These are phyloP conservation scores for Kurtzmaniella natalensis DNA, from an alignment of 1,139 yeast species.

Conservation along the genomic window DNA sequence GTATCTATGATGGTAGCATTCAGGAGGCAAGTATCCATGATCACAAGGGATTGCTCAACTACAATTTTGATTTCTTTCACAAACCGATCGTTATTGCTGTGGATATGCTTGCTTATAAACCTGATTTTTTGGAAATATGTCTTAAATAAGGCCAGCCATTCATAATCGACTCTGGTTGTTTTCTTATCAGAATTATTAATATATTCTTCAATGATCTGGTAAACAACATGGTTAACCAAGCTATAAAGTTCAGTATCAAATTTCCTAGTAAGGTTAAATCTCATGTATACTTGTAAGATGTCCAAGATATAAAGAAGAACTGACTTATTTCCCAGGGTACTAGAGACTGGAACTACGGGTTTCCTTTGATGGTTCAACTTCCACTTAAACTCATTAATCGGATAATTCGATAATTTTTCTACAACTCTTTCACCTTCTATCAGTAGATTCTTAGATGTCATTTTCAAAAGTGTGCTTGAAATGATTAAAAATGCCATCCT, in stretches of 20 bases:
- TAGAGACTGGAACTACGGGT: conserved; percentile 30
- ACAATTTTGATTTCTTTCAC: conserved; percentile 15
- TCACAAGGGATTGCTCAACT: conserved; percentile 23
- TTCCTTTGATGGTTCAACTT: conserved; percentile 37
- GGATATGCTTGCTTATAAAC: conserved; percentile 21
- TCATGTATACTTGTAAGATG: conserved; percentile 28
- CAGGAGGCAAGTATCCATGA: conserved; percentile 19
- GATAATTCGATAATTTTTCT: conserved; percentile 15
- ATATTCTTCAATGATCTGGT: conserved; percentile 18
- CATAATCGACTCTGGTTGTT: conserved; percentile 14
- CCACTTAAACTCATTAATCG: conserved; percentile 38
- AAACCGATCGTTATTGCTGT: conserved; percentile 9
- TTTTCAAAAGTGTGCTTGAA: conserved; percentile 16
- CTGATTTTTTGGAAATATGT: conserved; percentile 22
- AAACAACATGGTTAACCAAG: conserved; percentile 21
- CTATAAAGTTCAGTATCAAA: conserved; percentile 28
- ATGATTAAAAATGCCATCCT: not conserved
- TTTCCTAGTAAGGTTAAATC: conserved; percentile 37
- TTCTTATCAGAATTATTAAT: conserved; percentile 4
- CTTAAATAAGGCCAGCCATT: conserved; percentile 28
- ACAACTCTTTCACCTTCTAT: conserved; percentile 6
- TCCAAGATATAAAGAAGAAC: conserved; percentile 36
- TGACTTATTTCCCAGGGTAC: conserved; percentile 23
- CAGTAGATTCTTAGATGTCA: conserved; percentile 15
- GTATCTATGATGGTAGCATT: conserved; percentile 15